Evolutionary conservation across 208 protist genomes (phyloP), one percentile per base, ranked within the genome.

Genomic region (Leptomonas seymouri): DNA sequence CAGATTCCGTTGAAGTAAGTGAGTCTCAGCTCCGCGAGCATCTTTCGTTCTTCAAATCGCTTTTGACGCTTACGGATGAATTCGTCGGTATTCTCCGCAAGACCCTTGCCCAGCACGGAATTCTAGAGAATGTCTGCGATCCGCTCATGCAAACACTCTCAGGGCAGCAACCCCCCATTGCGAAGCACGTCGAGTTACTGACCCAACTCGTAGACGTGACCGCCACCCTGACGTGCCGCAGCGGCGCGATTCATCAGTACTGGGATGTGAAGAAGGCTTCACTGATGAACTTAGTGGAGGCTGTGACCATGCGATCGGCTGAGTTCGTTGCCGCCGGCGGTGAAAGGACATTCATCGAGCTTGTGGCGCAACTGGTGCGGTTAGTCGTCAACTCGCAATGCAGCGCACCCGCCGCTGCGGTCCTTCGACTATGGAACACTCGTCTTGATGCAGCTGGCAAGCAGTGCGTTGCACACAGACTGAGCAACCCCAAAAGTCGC

Each of bases 401-500:
- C 3, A 49, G 5, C 21, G 42, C 48, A 28, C 50, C 65, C 3
- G 72, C 46, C 3, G 34, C 45, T 12, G 21, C 67, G 15, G 23
- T 82, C 15, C 76, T 59, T 16, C 36, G 27, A 21, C 27, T 73
- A 31, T 86, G 80, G 76, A 2, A 54, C 4, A 27, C 8, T n/a
- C 50, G 54, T 31, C 76, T 86, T 7, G 61, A 72, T 42, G 27
- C 36, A 15, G 39, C n/a, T 45, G 71, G 57, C 20, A 55, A 59
- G 54, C 50, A 58, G 25, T 45, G 63, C 28, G 67, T 84, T 25
- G 73, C 74, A 34, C 36, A 48, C 25, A 53, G 49, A 0, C 61
- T 84, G 41, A 64, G 69, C 51, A 79, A 86, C 55, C 81, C 81
- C 0, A 77, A 58, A 54, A 61, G 50, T 18, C 81, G 81, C 12